Conservation (phyloP, 805 yeast genomes). For the Starmera caribaea region DNA sequence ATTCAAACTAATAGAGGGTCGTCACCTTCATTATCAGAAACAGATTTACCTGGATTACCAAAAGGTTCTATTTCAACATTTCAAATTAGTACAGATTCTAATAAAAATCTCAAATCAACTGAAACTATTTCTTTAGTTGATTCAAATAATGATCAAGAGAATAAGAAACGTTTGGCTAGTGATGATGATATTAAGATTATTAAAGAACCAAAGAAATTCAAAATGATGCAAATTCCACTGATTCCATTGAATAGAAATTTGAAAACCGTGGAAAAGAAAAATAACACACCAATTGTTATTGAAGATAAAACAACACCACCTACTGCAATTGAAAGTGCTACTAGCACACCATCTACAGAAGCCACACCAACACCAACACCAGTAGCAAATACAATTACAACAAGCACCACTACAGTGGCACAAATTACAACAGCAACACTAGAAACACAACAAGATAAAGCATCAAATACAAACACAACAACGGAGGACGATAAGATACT, state of each 20-base stretch:
- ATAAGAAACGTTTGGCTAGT: not conserved
- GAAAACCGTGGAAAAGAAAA: constrained; percentile 1
- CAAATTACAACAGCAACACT: not conserved
- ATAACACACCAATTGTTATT: not conserved
- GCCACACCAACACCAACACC: not conserved
- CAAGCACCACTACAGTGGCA: not conserved
- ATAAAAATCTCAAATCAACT: not conserved
- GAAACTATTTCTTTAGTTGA: not conserved
- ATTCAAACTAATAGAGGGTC: not conserved
- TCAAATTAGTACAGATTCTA: constrained; percentile 11
- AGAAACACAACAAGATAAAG: not conserved
- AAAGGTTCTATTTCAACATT: constrained; percentile 22
- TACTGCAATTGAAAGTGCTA: not conserved
- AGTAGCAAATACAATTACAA: not conserved
- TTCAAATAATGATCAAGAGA: not conserved
- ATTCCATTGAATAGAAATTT: constrained; percentile 9
- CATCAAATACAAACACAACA: not conserved
- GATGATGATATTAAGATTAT: not conserved
- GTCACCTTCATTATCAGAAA: constrained; percentile 2
- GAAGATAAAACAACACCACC: not conserved
- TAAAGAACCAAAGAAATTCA: constrained; percentile 13
- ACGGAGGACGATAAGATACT: too few species aligned
- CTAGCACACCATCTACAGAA: not conserved
- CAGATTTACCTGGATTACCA: constrained; percentile 17
- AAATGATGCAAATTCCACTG: constrained; percentile 9